phyloP scores from a whole-genome alignment of 2,329 filamentous ascomycete species.

The Madurella mycetomatis region DNA sequence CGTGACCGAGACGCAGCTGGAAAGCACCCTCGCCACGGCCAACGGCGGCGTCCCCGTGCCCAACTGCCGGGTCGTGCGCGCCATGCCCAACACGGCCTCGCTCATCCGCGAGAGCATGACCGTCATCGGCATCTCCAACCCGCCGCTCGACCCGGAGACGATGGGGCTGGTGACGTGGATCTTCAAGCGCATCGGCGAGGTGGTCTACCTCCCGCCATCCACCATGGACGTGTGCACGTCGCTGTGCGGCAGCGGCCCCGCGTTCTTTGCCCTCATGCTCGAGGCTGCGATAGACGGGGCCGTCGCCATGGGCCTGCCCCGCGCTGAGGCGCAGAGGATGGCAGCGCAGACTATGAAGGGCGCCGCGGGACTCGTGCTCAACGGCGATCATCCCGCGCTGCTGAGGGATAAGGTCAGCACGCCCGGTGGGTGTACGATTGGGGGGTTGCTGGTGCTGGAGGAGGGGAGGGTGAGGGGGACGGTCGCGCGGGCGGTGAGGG shows the following conservation, averaged over 20 bases:
- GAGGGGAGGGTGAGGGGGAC: constrained; percentile 65
- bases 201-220: constrained; percentile 60
- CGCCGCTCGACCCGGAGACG: constrained; percentile 51
- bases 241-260: constrained; percentile 69
- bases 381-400: constrained; percentile 70
- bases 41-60: constrained; percentile 35
- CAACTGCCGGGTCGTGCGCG: constrained; percentile 64
- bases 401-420: constrained; percentile 73
- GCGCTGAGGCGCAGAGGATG: constrained; percentile 70
- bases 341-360: constrained; percentile 76
- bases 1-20: constrained; percentile 65
- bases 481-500: constrained; percentile 63
- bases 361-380: constrained; percentile 63
- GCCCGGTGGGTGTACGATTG: constrained; percentile 73
- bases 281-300: constrained; percentile 74
- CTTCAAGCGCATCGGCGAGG: constrained; percentile 68
- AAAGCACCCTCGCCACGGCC: constrained; percentile 54
- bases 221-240: constrained; percentile 71
- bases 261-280: constrained; percentile 70
- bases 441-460: constrained; percentile 67
- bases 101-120: constrained; percentile 79
- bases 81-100: constrained; percentile 81
- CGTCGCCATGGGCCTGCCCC: constrained; percentile 72
- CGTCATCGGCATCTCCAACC: constrained; percentile 62
- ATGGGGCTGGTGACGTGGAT: constrained; percentile 66